phyloP scores from a whole-genome alignment of 768 basidiomycete species.

The Myochromella boudieri region DNA sequence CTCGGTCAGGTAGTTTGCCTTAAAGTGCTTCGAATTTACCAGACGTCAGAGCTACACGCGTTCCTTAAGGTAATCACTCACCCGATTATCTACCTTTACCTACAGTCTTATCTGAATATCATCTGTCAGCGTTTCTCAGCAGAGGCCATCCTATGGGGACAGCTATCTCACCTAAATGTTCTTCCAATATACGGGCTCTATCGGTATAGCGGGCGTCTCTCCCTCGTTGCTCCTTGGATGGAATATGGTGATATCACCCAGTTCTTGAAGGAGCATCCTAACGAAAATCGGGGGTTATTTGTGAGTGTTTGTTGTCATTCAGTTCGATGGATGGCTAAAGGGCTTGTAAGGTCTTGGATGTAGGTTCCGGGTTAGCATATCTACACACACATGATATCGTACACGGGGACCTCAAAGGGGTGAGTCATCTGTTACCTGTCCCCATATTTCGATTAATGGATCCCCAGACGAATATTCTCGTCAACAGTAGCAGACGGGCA shows the following conservation, averaged over 20 bases:
- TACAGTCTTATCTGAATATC: background rate
- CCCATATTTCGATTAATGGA: background rate
- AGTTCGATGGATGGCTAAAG: background rate
- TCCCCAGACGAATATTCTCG: slow-evolving; percentile 12
- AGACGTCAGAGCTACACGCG: background rate
- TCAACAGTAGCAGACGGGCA: slow-evolving; percentile 4
- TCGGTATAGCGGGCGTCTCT: background rate
- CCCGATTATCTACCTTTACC: background rate
- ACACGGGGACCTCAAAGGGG: slow-evolving; percentile 11
- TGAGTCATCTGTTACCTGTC: background rate
- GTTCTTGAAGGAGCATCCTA: slow-evolving; percentile 2
- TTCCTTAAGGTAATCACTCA: background rate
- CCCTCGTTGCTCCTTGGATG: slow-evolving; percentile 11
- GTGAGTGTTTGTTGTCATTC: background rate
- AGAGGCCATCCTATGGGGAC: slow-evolving; percentile 10
- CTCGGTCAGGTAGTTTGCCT: background rate
- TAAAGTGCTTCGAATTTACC: background rate
- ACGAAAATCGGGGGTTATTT: background rate
- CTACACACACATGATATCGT: slow-evolving; percentile 7
- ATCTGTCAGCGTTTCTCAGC: slow-evolving; percentile 1
- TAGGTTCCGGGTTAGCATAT: slow-evolving; percentile 6
- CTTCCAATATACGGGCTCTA: slow-evolving; percentile 10
- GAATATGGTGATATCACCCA: slow-evolving; percentile 6
- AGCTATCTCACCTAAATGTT: slow-evolving; percentile 3
- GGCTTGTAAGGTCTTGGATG: slow-evolving; percentile 1